These are phyloP conservation scores for Macaranga tanarius DNA, from an alignment of 441 rosid species.

Conservation along the genomic window DNA sequence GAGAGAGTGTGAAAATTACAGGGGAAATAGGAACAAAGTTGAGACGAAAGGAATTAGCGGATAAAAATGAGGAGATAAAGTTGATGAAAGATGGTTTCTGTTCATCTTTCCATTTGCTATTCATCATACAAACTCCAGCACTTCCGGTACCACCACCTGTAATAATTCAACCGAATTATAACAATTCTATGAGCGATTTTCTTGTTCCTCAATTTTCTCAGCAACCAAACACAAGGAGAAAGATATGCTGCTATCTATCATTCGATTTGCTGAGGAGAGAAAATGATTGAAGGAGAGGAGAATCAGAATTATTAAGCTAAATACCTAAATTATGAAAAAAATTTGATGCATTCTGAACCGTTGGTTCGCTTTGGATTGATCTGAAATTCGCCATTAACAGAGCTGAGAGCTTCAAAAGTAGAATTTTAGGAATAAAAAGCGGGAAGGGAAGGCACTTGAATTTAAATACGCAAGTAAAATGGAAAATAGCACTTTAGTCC, in stretches of 20 bases:
- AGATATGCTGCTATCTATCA: too few relatives aligned
- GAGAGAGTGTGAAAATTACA: constrained; percentile 36
- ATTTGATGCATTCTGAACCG: constrained; percentile 1
- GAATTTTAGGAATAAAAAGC: neutral
- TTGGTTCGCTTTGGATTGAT: neutral
- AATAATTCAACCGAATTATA: too few relatives aligned
- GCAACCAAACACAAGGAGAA: too few relatives aligned
- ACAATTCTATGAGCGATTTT: too few relatives aligned
- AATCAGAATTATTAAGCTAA: too few relatives aligned
- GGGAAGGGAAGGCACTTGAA: neutral
- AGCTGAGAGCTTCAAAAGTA: neutral
- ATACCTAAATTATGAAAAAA: constrained; percentile 18
- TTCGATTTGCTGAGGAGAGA: too few relatives aligned
- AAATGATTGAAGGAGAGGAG: too few relatives aligned
- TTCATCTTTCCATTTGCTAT: constrained; percentile 62
- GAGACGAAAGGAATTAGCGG: constrained; percentile 72
- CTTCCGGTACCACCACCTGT: too few relatives aligned
- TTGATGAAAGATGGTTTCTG: constrained; percentile 64
- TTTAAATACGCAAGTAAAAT: too few relatives aligned
- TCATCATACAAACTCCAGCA: constrained; percentile 92
- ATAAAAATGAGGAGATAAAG: constrained; percentile 69
- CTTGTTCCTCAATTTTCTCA: too few relatives aligned
- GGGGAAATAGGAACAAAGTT: constrained; percentile 77
- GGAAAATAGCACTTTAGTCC: too few relatives aligned
- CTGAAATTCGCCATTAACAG: neutral